Evolutionary conservation across 140 eudicot species (phyloP).

Genomic region (Oenanthe javanica): DNA sequence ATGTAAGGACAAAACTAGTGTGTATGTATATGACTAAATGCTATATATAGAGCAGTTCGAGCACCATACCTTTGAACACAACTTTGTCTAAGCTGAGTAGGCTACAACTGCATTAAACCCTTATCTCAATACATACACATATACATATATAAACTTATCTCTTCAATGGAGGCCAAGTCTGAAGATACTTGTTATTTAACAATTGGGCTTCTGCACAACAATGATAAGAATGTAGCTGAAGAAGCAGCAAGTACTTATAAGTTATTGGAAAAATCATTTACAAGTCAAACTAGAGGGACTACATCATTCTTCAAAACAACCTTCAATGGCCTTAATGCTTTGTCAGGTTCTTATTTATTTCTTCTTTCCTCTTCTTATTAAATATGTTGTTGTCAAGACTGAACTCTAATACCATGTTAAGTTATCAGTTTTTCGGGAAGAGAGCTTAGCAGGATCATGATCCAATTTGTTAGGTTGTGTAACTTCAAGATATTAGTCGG

Average conservation of each 20-base stretch:
- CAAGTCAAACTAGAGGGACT: not conserved
- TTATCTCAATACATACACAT: not conserved
- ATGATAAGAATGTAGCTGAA: not conserved
- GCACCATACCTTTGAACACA: not conserved
- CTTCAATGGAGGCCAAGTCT: conserved; percentile 5
- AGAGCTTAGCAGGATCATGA: too few species aligned
- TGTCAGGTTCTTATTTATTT: conserved; percentile 9
- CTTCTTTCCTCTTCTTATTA: not conserved
- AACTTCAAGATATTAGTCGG: not conserved
- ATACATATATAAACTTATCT: not conserved
- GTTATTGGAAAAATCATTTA: not conserved
- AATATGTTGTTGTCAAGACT: not conserved
- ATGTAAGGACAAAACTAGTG: not conserved
- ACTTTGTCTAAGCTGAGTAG: not conserved
- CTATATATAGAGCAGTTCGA: not conserved
- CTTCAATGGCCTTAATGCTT: conserved; percentile 78
- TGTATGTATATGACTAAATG: not conserved
- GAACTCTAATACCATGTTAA: too few species aligned
- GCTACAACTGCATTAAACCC: not conserved
- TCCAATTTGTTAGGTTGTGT: not conserved
- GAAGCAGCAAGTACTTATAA: not conserved
- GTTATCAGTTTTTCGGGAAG: too few species aligned
- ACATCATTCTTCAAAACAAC: conserved; percentile 63
- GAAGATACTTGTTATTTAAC: not conserved
- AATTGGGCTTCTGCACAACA: not conserved